A percentile compares a stretch with the other conserved stretches of the same genome.
Conservation (phyloP, 495 filamentous ascomycete genomes). For the Podospora conica region DNA sequence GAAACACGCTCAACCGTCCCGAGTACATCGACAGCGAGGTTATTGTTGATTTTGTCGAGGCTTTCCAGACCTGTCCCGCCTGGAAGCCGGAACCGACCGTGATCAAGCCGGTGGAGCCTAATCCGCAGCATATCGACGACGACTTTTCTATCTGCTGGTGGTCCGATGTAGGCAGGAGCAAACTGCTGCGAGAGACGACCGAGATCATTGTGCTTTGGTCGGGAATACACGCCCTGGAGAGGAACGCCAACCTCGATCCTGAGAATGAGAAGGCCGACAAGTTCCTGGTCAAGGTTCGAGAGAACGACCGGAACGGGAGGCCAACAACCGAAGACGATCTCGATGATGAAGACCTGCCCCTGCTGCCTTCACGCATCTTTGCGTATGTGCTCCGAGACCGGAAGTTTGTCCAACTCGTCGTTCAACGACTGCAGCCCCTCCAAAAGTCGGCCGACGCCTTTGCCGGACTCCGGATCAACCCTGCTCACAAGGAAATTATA, state of each 20-base stretch:
- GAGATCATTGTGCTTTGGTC: slow-evolving; percentile 28
- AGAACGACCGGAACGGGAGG: slow-evolving; percentile 18
- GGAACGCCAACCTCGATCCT: slow-evolving; percentile 13
- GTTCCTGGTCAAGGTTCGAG: slow-evolving; percentile 27
- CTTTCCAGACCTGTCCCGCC: slow-evolving; percentile 30
- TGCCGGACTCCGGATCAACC: slow-evolving; percentile 15
- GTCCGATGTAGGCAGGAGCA: slow-evolving; percentile 3
- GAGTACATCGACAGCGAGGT: slow-evolving; percentile 44
- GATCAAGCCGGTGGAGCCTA: slow-evolving; percentile 9
- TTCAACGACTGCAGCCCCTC: slow-evolving; percentile 37
- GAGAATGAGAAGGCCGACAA: slow-evolving; percentile 12
- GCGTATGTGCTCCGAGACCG: slow-evolving; percentile 36
- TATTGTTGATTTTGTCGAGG: slow-evolving; percentile 43
- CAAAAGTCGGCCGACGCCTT: slow-evolving; percentile 25
- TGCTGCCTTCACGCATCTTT: slow-evolving; percentile 35
- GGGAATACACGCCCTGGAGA: slow-evolving; percentile 17
- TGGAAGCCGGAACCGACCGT: slow-evolving; percentile 20
- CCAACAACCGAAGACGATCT: slow-evolving; percentile 9
- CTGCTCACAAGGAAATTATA: slow-evolving; percentile 16
- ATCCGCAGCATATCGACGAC: background rate
- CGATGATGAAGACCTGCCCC: slow-evolving; percentile 21
- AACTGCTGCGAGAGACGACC: slow-evolving; percentile 8
- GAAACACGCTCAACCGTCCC: slow-evolving; percentile 24
- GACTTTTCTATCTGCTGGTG: background rate
- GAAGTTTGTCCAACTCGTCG: slow-evolving; percentile 28